Percentiles rank a stretch among this genome's conserved stretches.
phyloP scores from a whole-genome alignment of 805 yeast species.

The Schwanniomyces sp. region DNA sequence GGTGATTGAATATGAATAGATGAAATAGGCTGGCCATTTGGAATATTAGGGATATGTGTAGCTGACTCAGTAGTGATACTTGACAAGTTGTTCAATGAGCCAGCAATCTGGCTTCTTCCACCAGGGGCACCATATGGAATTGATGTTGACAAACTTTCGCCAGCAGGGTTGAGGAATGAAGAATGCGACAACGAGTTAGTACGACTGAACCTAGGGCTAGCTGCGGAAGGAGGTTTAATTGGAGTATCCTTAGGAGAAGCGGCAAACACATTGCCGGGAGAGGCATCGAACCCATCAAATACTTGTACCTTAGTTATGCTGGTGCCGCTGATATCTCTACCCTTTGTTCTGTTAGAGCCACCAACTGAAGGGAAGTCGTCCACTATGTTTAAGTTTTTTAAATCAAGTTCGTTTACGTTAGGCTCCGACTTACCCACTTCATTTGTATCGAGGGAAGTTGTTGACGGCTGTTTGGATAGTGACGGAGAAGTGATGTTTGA shows the following conservation, averaged over 20 bases:
- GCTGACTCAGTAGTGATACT: constrained; percentile 1
- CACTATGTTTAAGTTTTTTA: not conserved
- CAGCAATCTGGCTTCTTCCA: constrained; percentile 34
- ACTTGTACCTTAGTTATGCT: not conserved
- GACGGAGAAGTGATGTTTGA: constrained; percentile 14
- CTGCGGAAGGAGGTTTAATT: constrained; percentile 18
- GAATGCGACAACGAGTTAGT: constrained; percentile 41
- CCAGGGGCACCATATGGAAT: constrained; percentile 77
- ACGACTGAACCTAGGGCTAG: constrained; percentile 43
- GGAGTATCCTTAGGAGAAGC: constrained; percentile 13
- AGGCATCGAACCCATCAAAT: constrained; percentile 8
- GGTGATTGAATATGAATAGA: constrained; percentile 75
- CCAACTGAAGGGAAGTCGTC: not conserved
- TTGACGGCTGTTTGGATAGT: constrained; percentile 10
- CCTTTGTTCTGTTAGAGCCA: not conserved
- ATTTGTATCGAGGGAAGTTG: constrained; percentile 6
- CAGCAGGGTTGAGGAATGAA: constrained; percentile 32
- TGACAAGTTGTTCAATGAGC: not conserved
- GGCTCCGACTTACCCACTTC: not conserved
- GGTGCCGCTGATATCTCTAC: not conserved
- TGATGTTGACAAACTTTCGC: constrained; percentile 51
- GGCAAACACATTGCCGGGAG: constrained; percentile 1
- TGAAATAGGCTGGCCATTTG: constrained; percentile 57
- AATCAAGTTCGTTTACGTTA: not conserved
- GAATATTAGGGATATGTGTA: constrained; percentile 47